These are phyloP conservation scores for Tillandsia leiboldiana DNA, from an alignment of 176 grass and related monocot genomes.

Conservation along the genomic window DNA sequence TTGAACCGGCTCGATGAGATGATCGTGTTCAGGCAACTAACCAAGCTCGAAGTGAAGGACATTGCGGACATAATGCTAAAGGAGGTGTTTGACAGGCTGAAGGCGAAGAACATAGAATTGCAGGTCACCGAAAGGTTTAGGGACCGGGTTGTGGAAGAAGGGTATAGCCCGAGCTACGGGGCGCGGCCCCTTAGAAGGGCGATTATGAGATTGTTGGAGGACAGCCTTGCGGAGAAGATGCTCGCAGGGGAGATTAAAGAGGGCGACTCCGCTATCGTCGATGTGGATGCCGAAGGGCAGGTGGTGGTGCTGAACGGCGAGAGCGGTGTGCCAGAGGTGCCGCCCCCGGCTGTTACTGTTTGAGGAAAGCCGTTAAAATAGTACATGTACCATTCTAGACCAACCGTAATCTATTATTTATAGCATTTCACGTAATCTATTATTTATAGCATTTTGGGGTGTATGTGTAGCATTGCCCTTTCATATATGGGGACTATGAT, in stretches of 20 bases:
- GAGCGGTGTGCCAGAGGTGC: slow-evolving; percentile 39
- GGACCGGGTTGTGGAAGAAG: slow-evolving; percentile 85
- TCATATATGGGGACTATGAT: no score
- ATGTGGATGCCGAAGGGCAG: slow-evolving; percentile 86
- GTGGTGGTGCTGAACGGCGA: slow-evolving; percentile 68
- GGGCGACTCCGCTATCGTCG: slow-evolving; percentile 85
- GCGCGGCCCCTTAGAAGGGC: slow-evolving; percentile 88
- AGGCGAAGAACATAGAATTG: slow-evolving; percentile 76
- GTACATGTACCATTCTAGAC: no score
- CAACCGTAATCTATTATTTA: no score
- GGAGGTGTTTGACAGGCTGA: slow-evolving; percentile 86
- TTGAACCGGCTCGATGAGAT: slow-evolving; percentile 90
- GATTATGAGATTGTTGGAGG: slow-evolving; percentile 90
- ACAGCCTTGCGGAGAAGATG: slow-evolving; percentile 86
- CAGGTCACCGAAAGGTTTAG: slow-evolving; percentile 91
- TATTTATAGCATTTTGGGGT: no score
- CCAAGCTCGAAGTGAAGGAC: slow-evolving; percentile 93
- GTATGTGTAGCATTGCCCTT: no score
- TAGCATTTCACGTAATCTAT: no score
- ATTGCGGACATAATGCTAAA: slow-evolving; percentile 98
- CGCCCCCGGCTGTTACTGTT: slow-evolving; percentile 10
- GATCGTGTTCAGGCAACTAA: slow-evolving; percentile 96
- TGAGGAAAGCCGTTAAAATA: neutral
- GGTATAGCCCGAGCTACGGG: slow-evolving; percentile 88
- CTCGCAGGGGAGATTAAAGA: slow-evolving; percentile 83